Conservation (phyloP, 2,329 filamentous ascomycete species). For the Fusarium cicatricum region DNA sequence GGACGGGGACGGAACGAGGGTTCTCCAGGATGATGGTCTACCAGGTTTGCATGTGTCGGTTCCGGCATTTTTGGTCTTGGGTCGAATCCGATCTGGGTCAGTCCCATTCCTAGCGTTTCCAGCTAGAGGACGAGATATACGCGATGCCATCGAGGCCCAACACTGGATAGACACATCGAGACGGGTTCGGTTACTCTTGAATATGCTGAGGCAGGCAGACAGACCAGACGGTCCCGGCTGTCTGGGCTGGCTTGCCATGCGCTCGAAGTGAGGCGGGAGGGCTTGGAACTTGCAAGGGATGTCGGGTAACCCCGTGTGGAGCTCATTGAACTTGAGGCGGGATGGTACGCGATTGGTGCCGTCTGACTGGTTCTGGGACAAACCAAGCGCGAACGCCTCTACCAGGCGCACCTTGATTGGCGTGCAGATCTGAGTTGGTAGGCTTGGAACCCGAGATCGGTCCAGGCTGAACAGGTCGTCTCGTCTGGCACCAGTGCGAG, state of each 20-base stretch:
- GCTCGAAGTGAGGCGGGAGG: conserved; percentile 40
- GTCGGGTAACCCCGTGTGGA: conserved; percentile 43
- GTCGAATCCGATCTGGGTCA: background rate
- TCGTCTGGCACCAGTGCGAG: conserved; percentile 5
- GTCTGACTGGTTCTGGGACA: conserved; percentile 40
- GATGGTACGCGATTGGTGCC: conserved; percentile 44
- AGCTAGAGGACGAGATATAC: background rate
- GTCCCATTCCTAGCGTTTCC: background rate
- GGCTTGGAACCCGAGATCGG: conserved; percentile 28
- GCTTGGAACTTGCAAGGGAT: conserved; percentile 38
- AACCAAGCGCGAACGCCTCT: conserved; percentile 32
- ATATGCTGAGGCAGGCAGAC: background rate
- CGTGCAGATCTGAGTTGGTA: conserved; percentile 31
- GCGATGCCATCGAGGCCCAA: background rate
- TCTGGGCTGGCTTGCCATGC: conserved; percentile 28
- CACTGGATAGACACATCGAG: background rate
- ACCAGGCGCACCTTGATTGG: conserved; percentile 32
- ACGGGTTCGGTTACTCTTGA: background rate
- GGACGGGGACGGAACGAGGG: conserved; percentile 15
- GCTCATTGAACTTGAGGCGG: conserved; percentile 36
- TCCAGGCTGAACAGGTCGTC: conserved; percentile 8
- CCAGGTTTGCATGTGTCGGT: conserved; percentile 5
- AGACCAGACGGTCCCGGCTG: conserved; percentile 24
- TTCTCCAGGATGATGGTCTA: conserved; percentile 26
- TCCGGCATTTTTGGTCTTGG: background rate